These are phyloP conservation scores for Cercospora zeae-maydis DNA, from an alignment of 2,329 filamentous ascomycete genomes.

Conservation along the genomic window DNA sequence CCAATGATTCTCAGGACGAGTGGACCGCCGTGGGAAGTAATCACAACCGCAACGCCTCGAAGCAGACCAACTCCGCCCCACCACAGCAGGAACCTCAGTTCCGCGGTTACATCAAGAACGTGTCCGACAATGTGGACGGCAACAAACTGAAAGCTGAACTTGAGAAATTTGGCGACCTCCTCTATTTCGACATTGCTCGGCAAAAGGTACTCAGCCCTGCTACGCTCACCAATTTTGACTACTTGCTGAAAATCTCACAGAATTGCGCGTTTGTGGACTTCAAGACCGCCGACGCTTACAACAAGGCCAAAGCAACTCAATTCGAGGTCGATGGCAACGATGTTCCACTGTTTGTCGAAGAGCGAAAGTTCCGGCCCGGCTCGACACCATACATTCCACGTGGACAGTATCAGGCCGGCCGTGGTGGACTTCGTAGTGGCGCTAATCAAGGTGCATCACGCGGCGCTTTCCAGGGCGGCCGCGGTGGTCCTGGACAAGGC, in stretches of 20 bases:
- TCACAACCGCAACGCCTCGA: conserved; percentile 79
- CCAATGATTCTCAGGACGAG: conserved; percentile 58
- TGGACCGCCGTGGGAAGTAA: conserved; percentile 83
- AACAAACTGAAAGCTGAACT: conserved; percentile 68
- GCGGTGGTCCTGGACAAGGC: conserved; percentile 47
- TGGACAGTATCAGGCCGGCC: conserved; percentile 41
- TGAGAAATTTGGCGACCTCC: conserved; percentile 63
- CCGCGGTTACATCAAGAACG: conserved; percentile 92
- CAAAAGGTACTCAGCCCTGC: conserved; percentile 62
- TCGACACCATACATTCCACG: conserved; percentile 38
- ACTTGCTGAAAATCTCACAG: conserved; percentile 46
- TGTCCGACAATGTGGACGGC: conserved; percentile 80
- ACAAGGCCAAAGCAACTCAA: conserved; percentile 75
- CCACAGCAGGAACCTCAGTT: conserved; percentile 67
- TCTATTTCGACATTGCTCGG: conserved; percentile 62
- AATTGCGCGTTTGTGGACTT: conserved; percentile 98
- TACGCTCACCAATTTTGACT: neutral
- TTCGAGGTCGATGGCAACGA: conserved; percentile 76
- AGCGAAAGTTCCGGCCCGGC: conserved; percentile 63
- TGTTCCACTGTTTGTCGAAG: conserved; percentile 81
- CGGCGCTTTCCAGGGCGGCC: conserved; percentile 62
- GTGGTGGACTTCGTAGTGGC: conserved; percentile 53
- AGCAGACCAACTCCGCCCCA: conserved; percentile 58
- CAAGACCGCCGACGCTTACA: conserved; percentile 72
- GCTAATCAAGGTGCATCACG: conserved; percentile 20